Percentiles rank a stretch among this genome's conserved stretches.
Conservation (phyloP, 2,329 filamentous ascomycete genomes). For the Fusarium domesticum region DNA sequence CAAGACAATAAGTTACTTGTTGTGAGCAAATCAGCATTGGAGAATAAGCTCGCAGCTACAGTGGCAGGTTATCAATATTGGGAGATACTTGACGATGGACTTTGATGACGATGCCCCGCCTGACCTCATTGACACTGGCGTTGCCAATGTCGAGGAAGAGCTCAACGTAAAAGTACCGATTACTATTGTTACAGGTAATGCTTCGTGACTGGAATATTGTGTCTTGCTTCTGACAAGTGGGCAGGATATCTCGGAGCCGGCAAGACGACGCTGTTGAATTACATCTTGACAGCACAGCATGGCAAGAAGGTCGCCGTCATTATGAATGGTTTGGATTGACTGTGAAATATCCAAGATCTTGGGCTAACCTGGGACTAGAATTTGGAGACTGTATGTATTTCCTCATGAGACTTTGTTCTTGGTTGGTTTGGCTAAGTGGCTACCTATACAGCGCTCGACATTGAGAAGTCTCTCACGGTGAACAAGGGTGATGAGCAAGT, state of each 20-base stretch:
- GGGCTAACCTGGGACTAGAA: constrained; percentile 48
- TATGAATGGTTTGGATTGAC: constrained; percentile 64
- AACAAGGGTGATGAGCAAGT: constrained; percentile 79
- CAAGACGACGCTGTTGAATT: constrained; percentile 93
- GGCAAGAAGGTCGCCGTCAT: constrained; percentile 98
- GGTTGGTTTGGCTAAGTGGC: constrained; percentile 6
- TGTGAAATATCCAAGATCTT: background rate
- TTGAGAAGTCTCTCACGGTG: constrained; percentile 92
- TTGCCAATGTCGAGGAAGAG: constrained; percentile 44
- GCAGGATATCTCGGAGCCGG: constrained; percentile 90
- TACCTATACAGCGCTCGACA: constrained; percentile 69
- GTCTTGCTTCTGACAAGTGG: background rate
- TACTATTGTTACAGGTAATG: constrained; percentile 74
- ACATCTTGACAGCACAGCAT: constrained; percentile 91
- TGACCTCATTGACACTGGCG: constrained; percentile 52
- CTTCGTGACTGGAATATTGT: background rate
- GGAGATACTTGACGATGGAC: constrained; percentile 47
- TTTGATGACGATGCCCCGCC: constrained; percentile 66
- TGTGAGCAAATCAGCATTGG: no score
- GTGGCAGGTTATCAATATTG: background rate
- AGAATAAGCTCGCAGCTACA: background rate
- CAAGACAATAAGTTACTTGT: no score
- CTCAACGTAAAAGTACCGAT: constrained; percentile 70
- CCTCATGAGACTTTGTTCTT: background rate
- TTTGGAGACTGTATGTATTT: constrained; percentile 70